Base-by-base conservation (phyloP, 257 asterid species). In the Penstemon eatonii region DNA sequence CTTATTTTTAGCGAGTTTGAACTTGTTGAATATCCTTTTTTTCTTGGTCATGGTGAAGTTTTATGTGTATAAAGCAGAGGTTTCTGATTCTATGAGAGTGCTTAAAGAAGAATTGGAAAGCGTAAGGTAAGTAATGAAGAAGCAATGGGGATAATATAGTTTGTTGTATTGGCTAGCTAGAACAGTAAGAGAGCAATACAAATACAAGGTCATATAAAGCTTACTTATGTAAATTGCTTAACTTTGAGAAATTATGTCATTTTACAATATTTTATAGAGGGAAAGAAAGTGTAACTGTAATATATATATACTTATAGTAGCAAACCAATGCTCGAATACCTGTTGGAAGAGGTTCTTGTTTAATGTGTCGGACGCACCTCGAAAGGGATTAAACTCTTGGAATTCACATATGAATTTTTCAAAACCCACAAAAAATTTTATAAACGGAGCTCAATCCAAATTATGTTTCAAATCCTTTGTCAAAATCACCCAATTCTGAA, bases 31-130 rank as follows among this genome's bases (percentile, higher is more conserved):
- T 80, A 72, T 92, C 52, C 3, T 76, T 4, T 75, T 86, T 63
- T 92, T 90, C 68, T 46, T 86, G 57, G 56, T 76, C 52, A 51
- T 83, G 79, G 77, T 83, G 7, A 89, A 69, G 79, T 70, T 63
- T 54, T 92, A 87, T 78, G 90, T 80, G 54, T 92, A 92, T 44
- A 92, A 79, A 80, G 93, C 92, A 0, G 98, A 92, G 60, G 85
- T 92, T 60, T 84, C 96, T 0, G 88, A 85, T 65, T 86, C 98
- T 0, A 79, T 86, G 93, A 76, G 62, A 45, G 73, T 86, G 53
- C 84, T 92, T 3, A 74, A 33, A 60, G 82, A 80, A 65, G 91
- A 85, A 69, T 77, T 87, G 52, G 75, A 40, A 76, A 54, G 43
- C 70, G 51, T 7, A 66, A 60, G 18, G 72, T 56, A 5, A 61